Conservation (phyloP, 108 stramenopile genomes). For the Discostella pseudostelligera region DNA sequence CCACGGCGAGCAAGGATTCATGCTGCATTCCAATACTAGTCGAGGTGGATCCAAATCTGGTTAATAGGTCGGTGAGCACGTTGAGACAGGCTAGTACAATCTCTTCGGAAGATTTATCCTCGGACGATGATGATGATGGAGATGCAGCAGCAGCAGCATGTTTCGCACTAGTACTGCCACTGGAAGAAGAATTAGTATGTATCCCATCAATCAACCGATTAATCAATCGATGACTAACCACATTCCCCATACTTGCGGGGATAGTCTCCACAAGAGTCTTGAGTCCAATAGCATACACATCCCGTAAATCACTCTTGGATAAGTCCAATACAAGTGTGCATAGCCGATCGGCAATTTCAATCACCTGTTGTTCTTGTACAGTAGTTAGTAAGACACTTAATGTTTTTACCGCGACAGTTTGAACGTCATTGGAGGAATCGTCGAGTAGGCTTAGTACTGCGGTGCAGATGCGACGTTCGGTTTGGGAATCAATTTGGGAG, state of each 20-base stretch:
- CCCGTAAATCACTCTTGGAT: slow-evolving; percentile 89
- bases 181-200: slow-evolving; percentile 25
- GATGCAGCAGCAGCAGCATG: background rate
- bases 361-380: slow-evolving; percentile 91
- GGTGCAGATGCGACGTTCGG: slow-evolving; percentile 87
- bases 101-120: slow-evolving; percentile 55
- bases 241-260: slow-evolving; percentile 80
- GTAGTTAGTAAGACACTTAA: slow-evolving; percentile 89
- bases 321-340: slow-evolving; percentile 88
- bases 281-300: slow-evolving; percentile 98
- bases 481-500: slow-evolving; percentile 60
- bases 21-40: slow-evolving; percentile 71
- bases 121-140: background rate
- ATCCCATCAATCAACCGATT: slow-evolving; percentile 82
- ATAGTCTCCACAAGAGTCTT: slow-evolving; percentile 93
- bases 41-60: slow-evolving; percentile 81
- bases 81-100: slow-evolving; percentile 85
- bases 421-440: slow-evolving; percentile 95
- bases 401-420: slow-evolving; percentile 97
- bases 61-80: slow-evolving; percentile 87
- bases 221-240: slow-evolving; percentile 72
- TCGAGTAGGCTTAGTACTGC: slow-evolving; percentile 90
- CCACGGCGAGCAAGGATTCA: slow-evolving; percentile 73
- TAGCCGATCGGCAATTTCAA: slow-evolving; percentile 90
- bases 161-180: background rate